Base-by-base conservation (phyloP, 2,329 filamentous ascomycete species). In the Microcyclosporella mali region DNA sequence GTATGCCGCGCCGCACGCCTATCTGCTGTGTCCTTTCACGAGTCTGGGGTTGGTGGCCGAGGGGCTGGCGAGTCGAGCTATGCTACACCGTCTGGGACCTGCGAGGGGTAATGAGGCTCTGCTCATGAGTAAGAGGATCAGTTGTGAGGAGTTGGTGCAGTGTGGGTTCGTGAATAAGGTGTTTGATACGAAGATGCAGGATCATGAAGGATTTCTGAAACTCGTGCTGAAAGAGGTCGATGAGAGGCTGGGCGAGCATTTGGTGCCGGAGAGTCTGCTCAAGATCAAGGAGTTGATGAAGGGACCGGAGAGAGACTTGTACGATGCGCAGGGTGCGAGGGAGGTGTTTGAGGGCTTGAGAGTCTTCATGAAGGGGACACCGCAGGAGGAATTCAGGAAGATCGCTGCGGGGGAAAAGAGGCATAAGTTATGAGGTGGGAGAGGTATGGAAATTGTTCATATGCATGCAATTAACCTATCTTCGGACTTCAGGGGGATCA, bases 41-140 rank as follows among this genome's bases (percentile, higher is more conserved):
- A 90, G 85, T 1, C 76, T 97, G 1, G 90, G 92, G 1, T 78
- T 98, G 1, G 89, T 97, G 0, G 78, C 88, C 41, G 92, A 97
- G 69, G 92, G 90, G 31, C 87, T 84, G 35, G 81, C 88, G 0
- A 87, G 81, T 12, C 72, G 81, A 42, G 87, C 82, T 0, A 83
- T 97, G 44, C 86, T 92, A 11, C 77, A 84, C 56, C 73, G 90
- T 0, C 72, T 97, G 17, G 92, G 92, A 1, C 76, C 88, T 38
- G 71, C 78, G 45, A 85, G 86, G 62, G 89, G 88, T 8, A 94
- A 94, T 60, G 92, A 97, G 72, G 90, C 92, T 10, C 75, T 97
- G 10, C 81, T 98, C 53, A 92, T 94, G 84, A 88, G 84, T 58
- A 85, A 84, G 65, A 75, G 81, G 33, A 85, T 97, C 55, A 64